These are phyloP conservation scores for Canavalia ensiformis DNA, from an alignment of 306 rosid species.

Conservation along the genomic window DNA sequence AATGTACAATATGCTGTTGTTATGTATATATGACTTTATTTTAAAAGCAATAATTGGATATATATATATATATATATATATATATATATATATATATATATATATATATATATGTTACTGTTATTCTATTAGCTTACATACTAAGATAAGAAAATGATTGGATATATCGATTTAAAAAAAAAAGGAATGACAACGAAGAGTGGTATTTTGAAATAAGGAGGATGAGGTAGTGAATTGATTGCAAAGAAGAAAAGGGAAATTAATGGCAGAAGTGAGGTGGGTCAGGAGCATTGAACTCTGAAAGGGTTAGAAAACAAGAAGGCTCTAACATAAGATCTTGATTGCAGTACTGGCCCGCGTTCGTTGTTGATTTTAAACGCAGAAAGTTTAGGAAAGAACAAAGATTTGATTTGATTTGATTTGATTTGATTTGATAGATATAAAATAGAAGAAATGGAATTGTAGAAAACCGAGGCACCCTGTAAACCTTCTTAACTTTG, in stretches of 20 bases:
- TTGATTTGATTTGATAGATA: constrained; percentile 48
- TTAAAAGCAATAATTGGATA: not conserved
- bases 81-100: no score
- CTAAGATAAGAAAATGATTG: not conserved
- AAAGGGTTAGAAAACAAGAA: constrained; percentile 41
- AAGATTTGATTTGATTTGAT: constrained; percentile 52
- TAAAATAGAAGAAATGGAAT: constrained; percentile 62
- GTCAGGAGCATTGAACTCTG: constrained; percentile 36
- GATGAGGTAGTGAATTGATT: constrained; percentile 29
- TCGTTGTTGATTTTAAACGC: not conserved
- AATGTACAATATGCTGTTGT: not conserved
- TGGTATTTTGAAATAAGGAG: constrained; percentile 34
- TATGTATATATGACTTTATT: not conserved
- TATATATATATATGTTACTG: no score
- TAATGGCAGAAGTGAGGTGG: constrained; percentile 38
- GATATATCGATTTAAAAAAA: not conserved
- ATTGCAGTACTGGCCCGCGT: constrained; percentile 44
- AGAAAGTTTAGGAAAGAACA: constrained; percentile 32
- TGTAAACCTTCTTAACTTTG: constrained; percentile 65
- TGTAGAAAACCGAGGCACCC: constrained; percentile 73
- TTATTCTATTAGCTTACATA: not conserved
- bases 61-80: no score
- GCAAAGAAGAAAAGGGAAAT: constrained; percentile 34
- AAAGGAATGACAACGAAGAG: constrained; percentile 46
- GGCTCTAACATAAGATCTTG: constrained; percentile 34